A percentile compares a stretch with the other conserved stretches of the same genome.
phyloP scores from a whole-genome alignment of 2,329 filamentous ascomycete species.

The Penicillium sp. region DNA sequence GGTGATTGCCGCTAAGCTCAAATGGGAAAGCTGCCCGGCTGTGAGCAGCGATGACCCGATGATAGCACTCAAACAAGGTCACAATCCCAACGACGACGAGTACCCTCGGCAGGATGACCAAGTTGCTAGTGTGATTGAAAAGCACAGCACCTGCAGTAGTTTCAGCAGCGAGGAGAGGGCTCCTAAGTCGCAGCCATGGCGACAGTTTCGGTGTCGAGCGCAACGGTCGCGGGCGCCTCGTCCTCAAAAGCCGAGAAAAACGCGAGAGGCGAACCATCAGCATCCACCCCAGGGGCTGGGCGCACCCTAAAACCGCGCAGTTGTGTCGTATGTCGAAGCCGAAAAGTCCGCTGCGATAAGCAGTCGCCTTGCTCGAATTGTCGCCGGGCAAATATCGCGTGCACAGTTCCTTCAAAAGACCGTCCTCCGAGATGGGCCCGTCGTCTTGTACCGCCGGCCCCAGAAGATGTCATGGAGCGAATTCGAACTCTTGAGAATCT shows the following conservation, averaged over 20 bases:
- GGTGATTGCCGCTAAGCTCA: not conserved
- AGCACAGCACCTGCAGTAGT: not conserved
- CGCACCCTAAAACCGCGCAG: slow-evolving; percentile 48
- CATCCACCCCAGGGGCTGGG: not conserved
- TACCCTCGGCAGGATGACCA: not conserved
- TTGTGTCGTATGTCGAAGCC: slow-evolving; percentile 59
- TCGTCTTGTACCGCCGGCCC: slow-evolving; percentile 53
- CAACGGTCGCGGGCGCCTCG: slow-evolving; percentile 17
- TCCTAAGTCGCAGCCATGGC: not conserved
- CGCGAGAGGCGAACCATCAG: slow-evolving; percentile 15
- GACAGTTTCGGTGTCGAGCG: slow-evolving; percentile 1
- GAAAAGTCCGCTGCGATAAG: slow-evolving; percentile 66
- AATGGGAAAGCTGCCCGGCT: not conserved
- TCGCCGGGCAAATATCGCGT: slow-evolving; percentile 59
- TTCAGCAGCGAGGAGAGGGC: not conserved
- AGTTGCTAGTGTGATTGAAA: not conserved
- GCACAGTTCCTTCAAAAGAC: slow-evolving; percentile 58
- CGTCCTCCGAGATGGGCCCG: slow-evolving; percentile 62
- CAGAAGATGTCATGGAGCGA: slow-evolving; percentile 56
- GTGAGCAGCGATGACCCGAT: not conserved
- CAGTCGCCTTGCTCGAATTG: slow-evolving; percentile 64
- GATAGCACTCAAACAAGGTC: not conserved
- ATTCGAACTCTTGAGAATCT: slow-evolving; percentile 58
- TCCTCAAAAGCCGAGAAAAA: slow-evolving; percentile 23
- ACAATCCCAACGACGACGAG: not conserved